phyloP scores from a whole-genome alignment of 805 yeast genomes.

The Cyberlindnera euphorbiae region DNA sequence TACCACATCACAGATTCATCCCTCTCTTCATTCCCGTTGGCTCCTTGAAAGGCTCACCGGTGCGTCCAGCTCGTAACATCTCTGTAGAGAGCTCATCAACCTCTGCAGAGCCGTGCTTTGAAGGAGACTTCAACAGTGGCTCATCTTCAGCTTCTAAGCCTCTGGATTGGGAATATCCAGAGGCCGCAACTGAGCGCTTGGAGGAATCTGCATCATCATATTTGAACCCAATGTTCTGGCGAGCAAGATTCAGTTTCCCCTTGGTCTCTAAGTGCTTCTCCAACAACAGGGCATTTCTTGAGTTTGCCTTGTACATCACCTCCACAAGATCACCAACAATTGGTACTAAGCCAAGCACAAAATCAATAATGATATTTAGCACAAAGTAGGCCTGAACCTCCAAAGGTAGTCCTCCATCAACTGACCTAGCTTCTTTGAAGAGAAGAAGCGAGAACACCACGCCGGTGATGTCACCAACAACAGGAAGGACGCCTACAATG shows the following conservation, averaged over 20 bases:
- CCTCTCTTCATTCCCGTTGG: background rate
- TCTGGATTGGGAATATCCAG: background rate
- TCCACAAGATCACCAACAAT: slow-evolving; percentile 68
- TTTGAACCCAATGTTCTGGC: background rate
- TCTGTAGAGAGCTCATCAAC: too few relatives aligned
- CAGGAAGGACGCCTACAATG: slow-evolving; percentile 63
- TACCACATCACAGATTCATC: background rate
- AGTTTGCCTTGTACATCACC: slow-evolving; percentile 71
- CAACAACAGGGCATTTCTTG: slow-evolving; percentile 61
- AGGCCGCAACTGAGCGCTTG: background rate
- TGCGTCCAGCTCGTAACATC: too few relatives aligned
- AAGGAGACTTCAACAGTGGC: too few relatives aligned
- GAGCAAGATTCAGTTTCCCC: slow-evolving; percentile 7
- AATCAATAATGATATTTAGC: slow-evolving; percentile 62
- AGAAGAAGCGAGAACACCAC: slow-evolving; percentile 45
- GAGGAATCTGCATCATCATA: background rate
- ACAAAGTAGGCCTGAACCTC: slow-evolving; percentile 49
- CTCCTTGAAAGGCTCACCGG: background rate
- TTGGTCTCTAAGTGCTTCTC: slow-evolving; percentile 47
- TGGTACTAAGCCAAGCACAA: slow-evolving; percentile 67
- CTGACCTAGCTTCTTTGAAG: slow-evolving; percentile 37
- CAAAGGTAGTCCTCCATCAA: slow-evolving; percentile 65
- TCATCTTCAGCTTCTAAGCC: too few relatives aligned
- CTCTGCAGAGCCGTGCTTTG: too few relatives aligned
- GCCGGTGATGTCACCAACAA: slow-evolving; percentile 55